Evolutionary conservation across 352 stramenopile genomes (phyloP), one percentile per base, ranked within the genome.

Genomic region (Globisporangium rhizosaccharum): DNA sequence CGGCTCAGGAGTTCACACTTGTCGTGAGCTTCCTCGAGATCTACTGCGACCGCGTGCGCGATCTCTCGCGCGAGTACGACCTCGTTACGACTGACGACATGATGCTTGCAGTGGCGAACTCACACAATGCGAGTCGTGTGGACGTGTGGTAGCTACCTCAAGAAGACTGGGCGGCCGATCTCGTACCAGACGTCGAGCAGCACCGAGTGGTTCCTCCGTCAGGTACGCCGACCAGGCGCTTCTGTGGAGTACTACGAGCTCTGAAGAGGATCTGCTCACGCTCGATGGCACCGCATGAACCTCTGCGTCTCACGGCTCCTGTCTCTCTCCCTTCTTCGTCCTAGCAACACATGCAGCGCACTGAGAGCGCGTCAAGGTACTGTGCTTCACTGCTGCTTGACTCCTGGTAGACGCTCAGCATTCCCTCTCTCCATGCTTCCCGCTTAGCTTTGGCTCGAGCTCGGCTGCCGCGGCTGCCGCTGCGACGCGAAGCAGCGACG

Each of bases 11-110:
- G 69, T 76, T 90, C 17, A 92, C 84, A 20, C 66, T 97, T 4
- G 81, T 88, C 18, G 85, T 97, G 49, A 96, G 86, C 51, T 97
- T 97, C 68, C 66, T 97, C 49, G 92, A 98, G 71, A 97, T 98
- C 26, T 98, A 98, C 72, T 96, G 89, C 51, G 92, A 98, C 58
- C 86, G 87, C 23, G 85, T 98, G 14, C 83, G 92, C 12, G 92
- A 98, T 65, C 81, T 98, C 12, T 84, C 90, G 7, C 73, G 89
- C 68, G 90, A 92, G 66, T 97, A 87, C 63, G 62, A 75, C 10
- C 9, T 36, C 26, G 25, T 0, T 28, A 37, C 54, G 44, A 25
- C 9, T 36, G 1, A 28, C 25, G 28, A 10, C n/a, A 26, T 23
- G 30, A 33, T 12, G 47, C 23, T 44, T 44, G 7, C 36, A 20